Percentiles rank a stretch among this genome's conserved stretches.
Evolutionary conservation across 2,329 filamentous ascomycete genomes (phyloP).

Genomic region (Xylaria sp.): DNA sequence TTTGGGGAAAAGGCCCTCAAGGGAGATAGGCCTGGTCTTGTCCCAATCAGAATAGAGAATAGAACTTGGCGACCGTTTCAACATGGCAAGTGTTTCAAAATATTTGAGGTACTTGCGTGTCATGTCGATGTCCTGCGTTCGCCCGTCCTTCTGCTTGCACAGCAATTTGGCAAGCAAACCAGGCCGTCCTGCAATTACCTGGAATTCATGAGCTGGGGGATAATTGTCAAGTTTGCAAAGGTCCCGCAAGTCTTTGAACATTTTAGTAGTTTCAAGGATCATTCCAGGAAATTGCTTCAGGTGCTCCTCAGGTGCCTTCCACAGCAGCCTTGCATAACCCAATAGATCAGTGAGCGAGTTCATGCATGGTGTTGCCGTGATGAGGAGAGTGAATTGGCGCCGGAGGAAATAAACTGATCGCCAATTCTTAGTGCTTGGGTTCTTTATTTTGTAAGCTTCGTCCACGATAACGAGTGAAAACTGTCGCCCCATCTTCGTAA

Average conservation of each 20-base stretch:
- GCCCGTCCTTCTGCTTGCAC: slow-evolving; percentile 1
- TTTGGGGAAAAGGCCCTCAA: slow-evolving; percentile 45
- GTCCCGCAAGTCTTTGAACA: slow-evolving; percentile 14
- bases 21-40: slow-evolving; percentile 27
- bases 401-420: slow-evolving; percentile 42
- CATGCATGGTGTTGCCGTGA: slow-evolving; percentile 47
- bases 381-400: slow-evolving; percentile 45
- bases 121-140: slow-evolving; percentile 36
- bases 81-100: slow-evolving; percentile 45
- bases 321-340: slow-evolving; percentile 42
- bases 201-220: slow-evolving; percentile 29
- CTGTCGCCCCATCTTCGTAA: slow-evolving; percentile 32
- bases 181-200: slow-evolving; percentile 41
- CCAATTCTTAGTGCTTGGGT: slow-evolving; percentile 40
- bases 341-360: slow-evolving; percentile 44
- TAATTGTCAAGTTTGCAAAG: slow-evolving; percentile 32
- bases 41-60: slow-evolving; percentile 41
- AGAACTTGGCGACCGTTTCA: slow-evolving; percentile 46
- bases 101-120: slow-evolving; percentile 41
- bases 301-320: slow-evolving; percentile 38
- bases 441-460: slow-evolving; percentile 47
- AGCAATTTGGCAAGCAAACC: slow-evolving; percentile 40
- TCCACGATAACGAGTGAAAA: slow-evolving; percentile 48
- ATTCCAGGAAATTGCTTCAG: no score
- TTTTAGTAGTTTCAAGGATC: no score